A percentile compares a stretch with the other conserved stretches of the same genome.
Conservation (phyloP, 148 eudicot genomes). For the Amaranthus palmeri region DNA sequence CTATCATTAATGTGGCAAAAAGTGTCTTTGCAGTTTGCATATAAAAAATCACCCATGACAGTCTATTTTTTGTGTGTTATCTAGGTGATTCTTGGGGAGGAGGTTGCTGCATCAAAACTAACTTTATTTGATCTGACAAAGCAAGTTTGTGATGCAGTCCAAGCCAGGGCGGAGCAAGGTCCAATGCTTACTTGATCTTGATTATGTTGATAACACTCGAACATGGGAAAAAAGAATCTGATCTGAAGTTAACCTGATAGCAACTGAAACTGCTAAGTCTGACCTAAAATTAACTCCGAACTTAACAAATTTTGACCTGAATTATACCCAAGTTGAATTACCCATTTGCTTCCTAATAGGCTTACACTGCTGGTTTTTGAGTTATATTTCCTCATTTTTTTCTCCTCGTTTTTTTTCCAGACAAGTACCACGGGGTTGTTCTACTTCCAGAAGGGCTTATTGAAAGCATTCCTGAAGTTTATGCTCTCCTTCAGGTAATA, state of each 20-base stretch:
- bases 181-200: not conserved
- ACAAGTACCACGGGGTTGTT: constrained; percentile 89
- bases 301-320: no score
- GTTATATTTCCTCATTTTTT: constrained; percentile 17
- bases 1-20: not conserved
- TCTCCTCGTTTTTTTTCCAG: constrained; percentile 30
- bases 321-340: no score
- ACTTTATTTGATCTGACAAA: constrained; percentile 87
- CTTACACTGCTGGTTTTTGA: not conserved
- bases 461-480: constrained; percentile 96
- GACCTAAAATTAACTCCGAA: no score
- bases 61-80: constrained; percentile 2
- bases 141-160: constrained; percentile 98
- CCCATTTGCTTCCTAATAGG: no score
- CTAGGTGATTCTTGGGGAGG: constrained; percentile 94
- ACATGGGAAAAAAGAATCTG: no score
- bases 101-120: constrained; percentile 89
- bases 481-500: constrained; percentile 84
- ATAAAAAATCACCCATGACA: not conserved
- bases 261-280: no score
- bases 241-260: no score
- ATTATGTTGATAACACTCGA: not conserved
- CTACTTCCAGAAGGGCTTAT: constrained; percentile 97
- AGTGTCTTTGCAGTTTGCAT: no score
- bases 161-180: constrained; percentile 89